These are phyloP conservation scores for Brassica napus DNA, from an alignment of 345 rosid genomes.

Conservation along the genomic window DNA sequence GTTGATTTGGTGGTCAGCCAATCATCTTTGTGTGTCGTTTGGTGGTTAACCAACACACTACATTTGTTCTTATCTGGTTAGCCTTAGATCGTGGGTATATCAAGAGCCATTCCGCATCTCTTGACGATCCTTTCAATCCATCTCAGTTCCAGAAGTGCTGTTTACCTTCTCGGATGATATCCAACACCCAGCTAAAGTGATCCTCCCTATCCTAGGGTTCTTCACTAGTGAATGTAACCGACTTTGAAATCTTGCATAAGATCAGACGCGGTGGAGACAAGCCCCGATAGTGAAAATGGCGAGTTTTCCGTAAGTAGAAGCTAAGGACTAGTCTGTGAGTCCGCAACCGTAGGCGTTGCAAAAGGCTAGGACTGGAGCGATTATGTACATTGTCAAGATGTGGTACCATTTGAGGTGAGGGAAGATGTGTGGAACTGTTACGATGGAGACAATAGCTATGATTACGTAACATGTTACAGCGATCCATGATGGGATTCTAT, in stretches of 20 bases:
- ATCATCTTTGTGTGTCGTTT: no score
- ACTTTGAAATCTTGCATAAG: conserved; percentile 81
- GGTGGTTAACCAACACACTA: no score
- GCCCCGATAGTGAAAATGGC: conserved; percentile 64
- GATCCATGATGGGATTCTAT: conserved; percentile 63
- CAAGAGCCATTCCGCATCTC: no score
- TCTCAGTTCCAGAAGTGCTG: no score
- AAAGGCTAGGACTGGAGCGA: conserved; percentile 63
- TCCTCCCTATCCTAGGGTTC: no score
- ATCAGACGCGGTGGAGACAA: conserved; percentile 75
- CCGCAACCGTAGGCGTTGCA: conserved; percentile 79
- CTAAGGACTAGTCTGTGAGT: conserved; percentile 75
- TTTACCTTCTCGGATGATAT: no score
- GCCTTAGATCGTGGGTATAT: no score
- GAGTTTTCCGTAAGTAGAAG: conserved; percentile 72
- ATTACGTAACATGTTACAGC: conserved; percentile 50
- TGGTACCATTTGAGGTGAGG: conserved; percentile 64
- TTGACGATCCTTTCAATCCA: no score
- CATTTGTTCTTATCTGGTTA: no score
- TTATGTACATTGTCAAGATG: conserved; percentile 53
- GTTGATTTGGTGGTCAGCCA: no score
- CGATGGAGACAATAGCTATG: conserved; percentile 50
- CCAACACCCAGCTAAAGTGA: no score
- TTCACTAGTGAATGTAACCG: conserved; percentile 55
- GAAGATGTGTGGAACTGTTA: conserved; percentile 58